A percentile compares a stretch with the other conserved stretches of the same genome.
Evolutionary conservation across 129 eudicot species (phyloP).

Genomic region (Sambucus nigra): DNA sequence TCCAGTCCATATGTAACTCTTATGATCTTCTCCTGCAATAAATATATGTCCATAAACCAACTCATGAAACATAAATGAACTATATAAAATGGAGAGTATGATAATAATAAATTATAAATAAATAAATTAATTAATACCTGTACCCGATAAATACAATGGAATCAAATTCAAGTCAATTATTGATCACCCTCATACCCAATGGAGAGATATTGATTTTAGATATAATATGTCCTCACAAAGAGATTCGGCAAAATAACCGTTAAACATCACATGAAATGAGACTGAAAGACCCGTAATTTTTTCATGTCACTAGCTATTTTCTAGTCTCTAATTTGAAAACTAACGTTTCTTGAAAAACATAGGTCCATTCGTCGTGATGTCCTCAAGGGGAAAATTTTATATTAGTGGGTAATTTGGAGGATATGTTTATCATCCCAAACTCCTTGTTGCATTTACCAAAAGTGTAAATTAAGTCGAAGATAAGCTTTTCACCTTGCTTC

Average conservation of each 20-base stretch:
- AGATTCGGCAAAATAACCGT: slow-evolving; percentile 89
- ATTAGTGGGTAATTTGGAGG: slow-evolving; percentile 50
- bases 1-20: slow-evolving; percentile 88
- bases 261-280: slow-evolving; percentile 84
- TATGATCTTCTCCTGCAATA: slow-evolving; percentile 94
- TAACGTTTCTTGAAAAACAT: slow-evolving; percentile 36
- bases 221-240: slow-evolving; percentile 51
- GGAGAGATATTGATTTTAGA: slow-evolving; percentile 76
- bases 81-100: too few species aligned
- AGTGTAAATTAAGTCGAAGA: slow-evolving; percentile 70
- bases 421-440: slow-evolving; percentile 59
- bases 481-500: slow-evolving; percentile 85
- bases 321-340: slow-evolving; percentile 57
- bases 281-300: slow-evolving; percentile 71
- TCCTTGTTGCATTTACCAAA: slow-evolving; percentile 76
- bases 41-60: slow-evolving; percentile 5
- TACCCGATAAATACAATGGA: too few species aligned
- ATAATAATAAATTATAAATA: too few species aligned
- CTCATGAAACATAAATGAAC: background rate
- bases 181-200: slow-evolving; percentile 58
- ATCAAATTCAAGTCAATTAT: too few species aligned
- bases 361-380: slow-evolving; percentile 14
- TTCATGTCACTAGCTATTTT: slow-evolving; percentile 58
- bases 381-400: slow-evolving; percentile 16
- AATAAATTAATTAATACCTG: too few species aligned